Evolutionary conservation across 495 filamentous ascomycete genomes (phyloP).

Genomic region (Melanomma pulvis-pyrius): DNA sequence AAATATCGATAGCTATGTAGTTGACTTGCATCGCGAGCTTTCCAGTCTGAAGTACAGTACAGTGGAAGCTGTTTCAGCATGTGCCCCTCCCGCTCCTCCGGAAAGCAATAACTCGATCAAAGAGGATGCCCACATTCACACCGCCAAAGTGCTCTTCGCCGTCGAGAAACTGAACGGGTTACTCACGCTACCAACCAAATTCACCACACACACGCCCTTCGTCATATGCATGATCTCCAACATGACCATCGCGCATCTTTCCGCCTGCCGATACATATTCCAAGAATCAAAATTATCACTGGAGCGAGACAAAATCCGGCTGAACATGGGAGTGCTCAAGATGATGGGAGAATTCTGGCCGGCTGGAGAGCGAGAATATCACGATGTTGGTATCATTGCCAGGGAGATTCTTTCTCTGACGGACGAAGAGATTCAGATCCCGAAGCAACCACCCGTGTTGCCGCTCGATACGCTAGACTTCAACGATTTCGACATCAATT

Average conservation of each 20-base stretch:
- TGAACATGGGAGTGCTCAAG: constrained; percentile 34
- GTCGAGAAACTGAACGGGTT: constrained; percentile 27
- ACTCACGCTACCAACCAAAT: constrained; percentile 27
- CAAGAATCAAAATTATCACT: constrained; percentile 22
- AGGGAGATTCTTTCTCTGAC: constrained; percentile 15
- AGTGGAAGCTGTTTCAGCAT: constrained; percentile 32
- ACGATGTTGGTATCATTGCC: constrained; percentile 17
- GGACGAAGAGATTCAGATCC: constrained; percentile 21
- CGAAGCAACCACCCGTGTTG: neutral
- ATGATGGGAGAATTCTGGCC: constrained; percentile 31
- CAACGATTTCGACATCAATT: constrained; percentile 20
- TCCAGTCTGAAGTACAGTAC: constrained; percentile 22
- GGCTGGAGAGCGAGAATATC: constrained; percentile 16
- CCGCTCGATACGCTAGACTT: constrained; percentile 4
- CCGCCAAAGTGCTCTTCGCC: constrained; percentile 30
- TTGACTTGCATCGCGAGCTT: constrained; percentile 31
- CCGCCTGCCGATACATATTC: constrained; percentile 31
- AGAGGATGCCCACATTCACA: constrained; percentile 30
- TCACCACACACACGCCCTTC: constrained; percentile 32
- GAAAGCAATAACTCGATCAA: constrained; percentile 13
- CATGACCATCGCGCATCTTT: constrained; percentile 37
- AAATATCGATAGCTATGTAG: constrained; percentile 19
- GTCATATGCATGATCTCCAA: constrained; percentile 34
- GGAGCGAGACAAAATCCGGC: constrained; percentile 28
- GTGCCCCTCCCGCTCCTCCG: constrained; percentile 33